Evolutionary conservation across 768 basidiomycete genomes (phyloP).

Genomic region (Collybiopsis luxurians): DNA sequence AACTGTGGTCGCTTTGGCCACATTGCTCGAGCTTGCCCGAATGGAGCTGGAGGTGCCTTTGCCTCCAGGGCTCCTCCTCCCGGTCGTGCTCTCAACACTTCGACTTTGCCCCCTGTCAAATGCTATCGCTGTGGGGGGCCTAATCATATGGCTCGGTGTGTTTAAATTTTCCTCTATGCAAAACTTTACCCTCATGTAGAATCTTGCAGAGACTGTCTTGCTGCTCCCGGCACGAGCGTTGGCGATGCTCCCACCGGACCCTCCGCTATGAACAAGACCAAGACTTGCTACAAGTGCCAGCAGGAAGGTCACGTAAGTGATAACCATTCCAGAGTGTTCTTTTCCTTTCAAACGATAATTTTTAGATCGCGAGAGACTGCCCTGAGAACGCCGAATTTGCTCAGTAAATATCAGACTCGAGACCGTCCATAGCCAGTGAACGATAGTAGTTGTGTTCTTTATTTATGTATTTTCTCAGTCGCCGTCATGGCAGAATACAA

Average conservation of each 20-base stretch:
- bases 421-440: no score
- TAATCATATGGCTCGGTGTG: constrained; percentile 81
- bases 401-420: constrained; percentile 28
- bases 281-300: constrained; percentile 88
- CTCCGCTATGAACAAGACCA: constrained; percentile 55
- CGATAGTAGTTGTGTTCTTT: not conserved
- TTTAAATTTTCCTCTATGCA: constrained; percentile 9
- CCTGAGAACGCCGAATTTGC: constrained; percentile 53
- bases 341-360: constrained; percentile 1
- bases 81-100: constrained; percentile 71
- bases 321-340: not conserved
- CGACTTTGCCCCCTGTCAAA: constrained; percentile 77
- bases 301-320: constrained; percentile 85
- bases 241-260: constrained; percentile 46
- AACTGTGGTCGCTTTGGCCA: constrained; percentile 83
- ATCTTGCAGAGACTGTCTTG: constrained; percentile 71
- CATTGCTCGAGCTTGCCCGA: constrained; percentile 75
- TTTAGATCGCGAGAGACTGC: constrained; percentile 65
- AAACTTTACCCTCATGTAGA: constrained; percentile 5
- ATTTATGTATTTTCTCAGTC: not conserved
- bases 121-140: constrained; percentile 89
- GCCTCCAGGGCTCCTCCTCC: constrained; percentile 70
- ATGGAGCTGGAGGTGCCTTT: constrained; percentile 44
- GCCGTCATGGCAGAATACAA: not conserved
- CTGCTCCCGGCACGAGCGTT: constrained; percentile 56